Percentiles rank a stretch among this genome's conserved stretches.
Conservation (phyloP, 495 filamentous ascomycete genomes). For the Penicillium maclennaniae region DNA sequence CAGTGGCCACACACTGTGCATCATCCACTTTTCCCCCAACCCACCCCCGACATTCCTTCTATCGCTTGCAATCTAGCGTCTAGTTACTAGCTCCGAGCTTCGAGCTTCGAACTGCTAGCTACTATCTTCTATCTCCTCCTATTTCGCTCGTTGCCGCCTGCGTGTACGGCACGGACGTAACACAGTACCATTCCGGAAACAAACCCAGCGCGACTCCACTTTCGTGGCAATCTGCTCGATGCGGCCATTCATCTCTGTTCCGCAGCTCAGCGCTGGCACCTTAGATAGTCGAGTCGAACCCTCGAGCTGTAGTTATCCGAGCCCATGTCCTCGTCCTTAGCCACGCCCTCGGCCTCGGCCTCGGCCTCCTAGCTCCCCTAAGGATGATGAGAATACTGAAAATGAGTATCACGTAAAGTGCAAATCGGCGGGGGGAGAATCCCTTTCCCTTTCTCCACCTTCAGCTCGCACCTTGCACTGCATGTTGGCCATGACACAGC, state of each 20-base stretch:
- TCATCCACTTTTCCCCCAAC: background rate
- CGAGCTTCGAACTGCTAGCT: too few relatives aligned
- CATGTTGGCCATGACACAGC: conserved; percentile 7
- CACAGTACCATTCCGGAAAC: conserved; percentile 10
- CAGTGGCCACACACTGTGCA: conserved; percentile 9
- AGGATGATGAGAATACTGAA: background rate
- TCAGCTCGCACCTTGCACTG: conserved; percentile 3
- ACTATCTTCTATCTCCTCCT: background rate
- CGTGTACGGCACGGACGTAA: background rate
- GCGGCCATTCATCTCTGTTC: conserved; percentile 5
- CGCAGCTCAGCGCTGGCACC: background rate
- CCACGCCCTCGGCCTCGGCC: background rate
- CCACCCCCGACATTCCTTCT: background rate
- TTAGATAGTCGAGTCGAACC: background rate
- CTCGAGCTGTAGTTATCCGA: background rate
- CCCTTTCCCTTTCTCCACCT: conserved; percentile 2
- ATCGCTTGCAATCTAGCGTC: background rate
- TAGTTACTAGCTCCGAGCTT: background rate
- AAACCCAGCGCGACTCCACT: conserved; percentile 16
- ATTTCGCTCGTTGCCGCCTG: background rate
- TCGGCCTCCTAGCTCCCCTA: too few relatives aligned
- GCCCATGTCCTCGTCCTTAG: background rate
- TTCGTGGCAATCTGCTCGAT: conserved; percentile 15
- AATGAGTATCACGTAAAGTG: background rate
- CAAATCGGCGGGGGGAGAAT: conserved; percentile 1